Conservation (phyloP, 2,329 filamentous ascomycete genomes). For the Clarireedia monteithiana region DNA sequence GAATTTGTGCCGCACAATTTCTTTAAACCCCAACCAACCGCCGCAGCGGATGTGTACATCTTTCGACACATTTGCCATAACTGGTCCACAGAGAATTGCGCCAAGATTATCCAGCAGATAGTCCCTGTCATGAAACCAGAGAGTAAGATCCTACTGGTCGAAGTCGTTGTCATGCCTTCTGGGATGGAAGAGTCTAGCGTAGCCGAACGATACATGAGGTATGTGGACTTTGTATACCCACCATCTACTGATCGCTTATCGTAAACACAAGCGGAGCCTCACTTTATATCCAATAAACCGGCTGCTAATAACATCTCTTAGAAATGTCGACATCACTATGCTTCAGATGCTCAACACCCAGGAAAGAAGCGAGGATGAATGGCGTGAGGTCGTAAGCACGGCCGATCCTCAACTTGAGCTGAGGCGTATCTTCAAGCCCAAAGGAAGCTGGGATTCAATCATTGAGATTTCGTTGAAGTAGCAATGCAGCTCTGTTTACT, state of each 20-base stretch:
- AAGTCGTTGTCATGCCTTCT: constrained; percentile 2
- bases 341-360: constrained; percentile 6
- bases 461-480: constrained; percentile 2
- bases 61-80: constrained; percentile 27
- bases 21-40: constrained; percentile 28
- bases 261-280: neutral
- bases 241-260: too few relatives aligned
- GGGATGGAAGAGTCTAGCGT: neutral
- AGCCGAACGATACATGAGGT: neutral
- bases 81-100: constrained; percentile 19
- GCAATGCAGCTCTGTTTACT: neutral
- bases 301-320: neutral
- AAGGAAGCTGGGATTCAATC: constrained; percentile 3
- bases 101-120: constrained; percentile 14
- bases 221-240: neutral
- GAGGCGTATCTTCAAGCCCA: neutral
- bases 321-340: constrained; percentile 2
- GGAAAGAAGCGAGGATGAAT: constrained; percentile 1
- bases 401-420: neutral
- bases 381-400: neutral
- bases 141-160: constrained; percentile 8
- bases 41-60: constrained; percentile 28
- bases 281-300: neutral
- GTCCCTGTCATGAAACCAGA: constrained; percentile 20
- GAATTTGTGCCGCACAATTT: neutral